Base-by-base conservation (phyloP, 2,329 filamentous ascomycete genomes). In the Trichophyton equinum region DNA sequence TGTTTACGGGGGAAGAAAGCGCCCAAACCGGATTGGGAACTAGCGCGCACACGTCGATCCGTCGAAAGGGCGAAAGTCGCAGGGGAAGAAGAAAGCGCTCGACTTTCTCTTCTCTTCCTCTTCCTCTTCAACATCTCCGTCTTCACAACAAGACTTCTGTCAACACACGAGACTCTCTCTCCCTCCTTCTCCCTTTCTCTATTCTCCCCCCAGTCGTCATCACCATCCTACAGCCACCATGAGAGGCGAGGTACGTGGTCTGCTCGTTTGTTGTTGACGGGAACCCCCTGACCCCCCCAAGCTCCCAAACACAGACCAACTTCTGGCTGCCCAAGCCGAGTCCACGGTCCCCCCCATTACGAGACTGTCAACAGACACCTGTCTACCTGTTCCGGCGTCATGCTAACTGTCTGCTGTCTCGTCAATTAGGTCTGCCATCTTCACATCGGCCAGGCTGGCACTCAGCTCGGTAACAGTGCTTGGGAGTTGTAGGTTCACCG, bases 381-480 rank as follows among this genome's bases (percentile, higher is more conserved):
- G 9, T 38, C 33, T 38, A 4, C 33, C 33, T 38, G 9, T 9
- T 56, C 49, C 57, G 8, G 27, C 57, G 62, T 60, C 65, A 64
- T 63, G 62, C 63, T 58, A 40, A n/a, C n/a, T 47, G 25, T 38
- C 33, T 33, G 42, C 18, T 33, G 33, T 38, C 33, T 58, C 60
- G 58, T 51, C 4, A 59, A 44, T 59, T 66, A 86, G 83, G 81
- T 86, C 72, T 81, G 81, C 71, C 84, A 86, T 74, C 75, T 86
- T 68, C 83, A 86, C 72, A 83, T 86, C 73, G 84, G 84, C 73
- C 84, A 86, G 76, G 84, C 84, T 73, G 84, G 84, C 73, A 80
- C 78, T 60, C 84, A 86, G 78, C 80, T 86, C 62, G 84, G 84
- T 68, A 86, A 86, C 76, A 82, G 80, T 70, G 84, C 83, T 67